Conservation (phyloP, 2,329 filamentous ascomycete genomes). For the Leptographium flavum region DNA sequence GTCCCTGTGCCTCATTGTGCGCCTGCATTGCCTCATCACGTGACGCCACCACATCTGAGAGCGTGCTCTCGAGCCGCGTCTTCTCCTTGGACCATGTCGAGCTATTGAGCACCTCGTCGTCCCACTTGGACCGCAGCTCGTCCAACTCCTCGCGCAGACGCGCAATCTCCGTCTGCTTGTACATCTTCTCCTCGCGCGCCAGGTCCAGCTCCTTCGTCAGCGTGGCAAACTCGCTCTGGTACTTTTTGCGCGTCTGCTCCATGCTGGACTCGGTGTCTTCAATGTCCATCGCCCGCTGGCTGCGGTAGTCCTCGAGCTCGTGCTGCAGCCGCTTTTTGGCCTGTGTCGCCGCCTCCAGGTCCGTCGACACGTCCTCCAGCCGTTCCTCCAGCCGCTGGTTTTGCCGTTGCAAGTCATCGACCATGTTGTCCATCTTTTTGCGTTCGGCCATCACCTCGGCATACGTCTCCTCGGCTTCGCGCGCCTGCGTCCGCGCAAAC, state of each 20-base stretch:
- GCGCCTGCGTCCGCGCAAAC: conserved; percentile 79
- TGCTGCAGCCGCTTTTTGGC: conserved; percentile 91
- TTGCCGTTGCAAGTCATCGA: conserved; percentile 83
- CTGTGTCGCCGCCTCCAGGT: conserved; percentile 72
- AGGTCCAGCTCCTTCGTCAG: conserved; percentile 86
- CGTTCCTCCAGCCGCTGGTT: conserved; percentile 83
- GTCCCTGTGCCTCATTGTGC: conserved; percentile 88
- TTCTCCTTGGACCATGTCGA: conserved; percentile 99
- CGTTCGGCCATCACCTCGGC: conserved; percentile 84
- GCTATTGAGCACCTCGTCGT: conserved; percentile 93
- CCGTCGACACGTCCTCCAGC: conserved; percentile 80
- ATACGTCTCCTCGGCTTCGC: conserved; percentile 82
- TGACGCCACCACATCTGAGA: conserved; percentile 80
- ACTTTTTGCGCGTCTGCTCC: conserved; percentile 96
- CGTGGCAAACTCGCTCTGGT: conserved; percentile 81
- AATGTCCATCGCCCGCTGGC: conserved; percentile 85
- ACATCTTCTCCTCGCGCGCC: conserved; percentile 78
- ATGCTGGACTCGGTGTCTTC: conserved; percentile 93
- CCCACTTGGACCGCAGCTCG: conserved; percentile 90
- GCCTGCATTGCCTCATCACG: conserved; percentile 85
- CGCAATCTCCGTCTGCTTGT: conserved; percentile 73
- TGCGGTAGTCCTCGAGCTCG: conserved; percentile 93
- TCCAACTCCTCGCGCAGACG: conserved; percentile 92
- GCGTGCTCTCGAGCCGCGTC: conserved; percentile 72
- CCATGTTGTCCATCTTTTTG: conserved; percentile 71